A percentile compares a stretch with the other conserved stretches of the same genome.
Conservation (phyloP, 371 early-diverging fungal species). For the Mortierella sp. region DNA sequence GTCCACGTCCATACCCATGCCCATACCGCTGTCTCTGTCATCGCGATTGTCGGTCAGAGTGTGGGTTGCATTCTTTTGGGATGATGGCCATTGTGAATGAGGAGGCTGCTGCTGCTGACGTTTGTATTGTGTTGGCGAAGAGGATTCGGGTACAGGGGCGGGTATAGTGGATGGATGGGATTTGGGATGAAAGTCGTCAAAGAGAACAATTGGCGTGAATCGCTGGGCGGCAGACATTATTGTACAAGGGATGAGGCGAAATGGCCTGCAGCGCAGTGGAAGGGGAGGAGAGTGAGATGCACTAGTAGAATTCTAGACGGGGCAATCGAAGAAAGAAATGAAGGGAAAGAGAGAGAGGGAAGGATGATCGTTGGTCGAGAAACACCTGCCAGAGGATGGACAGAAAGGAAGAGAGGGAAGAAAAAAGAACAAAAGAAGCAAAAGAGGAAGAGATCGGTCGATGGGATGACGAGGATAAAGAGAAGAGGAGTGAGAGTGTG, state of each 20-base stretch:
- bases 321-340: background rate
- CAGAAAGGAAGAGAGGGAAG: slow-evolving; percentile 6
- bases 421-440: background rate
- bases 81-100: background rate
- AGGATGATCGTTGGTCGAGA: background rate
- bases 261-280: background rate
- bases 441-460: background rate
- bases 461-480: background rate
- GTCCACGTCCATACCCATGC: slow-evolving; percentile 28
- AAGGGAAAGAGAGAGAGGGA: background rate
- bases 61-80: background rate
- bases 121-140: slow-evolving; percentile 2
- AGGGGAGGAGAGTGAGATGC: background rate
- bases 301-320: slow-evolving; percentile 4
- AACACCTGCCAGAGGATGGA: background rate
- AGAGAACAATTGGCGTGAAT: slow-evolving; percentile 20
- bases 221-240: slow-evolving; percentile 9
- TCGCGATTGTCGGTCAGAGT: background rate
- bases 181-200: background rate
- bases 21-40: slow-evolving; percentile 8
- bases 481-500: slow-evolving; percentile 52
- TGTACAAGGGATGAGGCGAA: background rate
- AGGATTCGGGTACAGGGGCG: background rate
- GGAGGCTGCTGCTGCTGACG: background rate
- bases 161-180: background rate